These are phyloP conservation scores for Xylaria sp. DNA, from an alignment of 2,329 filamentous ascomycete species.

Conservation along the genomic window DNA sequence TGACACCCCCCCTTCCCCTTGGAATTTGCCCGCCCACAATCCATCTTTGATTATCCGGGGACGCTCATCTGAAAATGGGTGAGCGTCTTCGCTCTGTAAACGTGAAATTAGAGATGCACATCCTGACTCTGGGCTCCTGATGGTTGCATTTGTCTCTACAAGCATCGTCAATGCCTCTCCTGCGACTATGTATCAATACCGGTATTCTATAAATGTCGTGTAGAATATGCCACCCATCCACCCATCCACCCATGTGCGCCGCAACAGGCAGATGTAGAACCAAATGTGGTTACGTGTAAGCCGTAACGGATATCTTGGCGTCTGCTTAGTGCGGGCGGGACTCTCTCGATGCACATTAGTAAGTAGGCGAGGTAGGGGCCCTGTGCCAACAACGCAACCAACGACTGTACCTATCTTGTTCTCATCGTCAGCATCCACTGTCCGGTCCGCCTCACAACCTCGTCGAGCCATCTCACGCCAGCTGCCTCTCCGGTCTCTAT, in stretches of 20 bases:
- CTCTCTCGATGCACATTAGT: slow-evolving; percentile 21
- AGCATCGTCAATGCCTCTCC: too few relatives aligned
- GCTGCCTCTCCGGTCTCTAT: background rate
- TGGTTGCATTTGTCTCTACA: background rate
- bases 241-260: too few relatives aligned
- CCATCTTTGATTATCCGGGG: background rate
- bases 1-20: background rate
- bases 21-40: background rate
- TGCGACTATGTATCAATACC: too few relatives aligned
- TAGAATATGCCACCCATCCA: too few relatives aligned
- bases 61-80: background rate
- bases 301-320: slow-evolving; percentile 11
- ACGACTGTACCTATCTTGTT: background rate
- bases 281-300: background rate
- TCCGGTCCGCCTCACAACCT: slow-evolving; percentile 12
- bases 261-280: background rate
- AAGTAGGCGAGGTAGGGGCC: slow-evolving; percentile 20
- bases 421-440: slow-evolving; percentile 3
- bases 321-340: slow-evolving; percentile 17
- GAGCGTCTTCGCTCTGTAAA: too few relatives aligned
- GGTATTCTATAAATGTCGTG: too few relatives aligned
- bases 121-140: background rate
- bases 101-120: too few relatives aligned
- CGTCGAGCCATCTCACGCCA: background rate
- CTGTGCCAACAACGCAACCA: slow-evolving; percentile 1